Percentiles rank a stretch among this genome's conserved stretches.
Evolutionary conservation across 192 early-diverging fungal species (phyloP).

Genomic region (Backusella circina): DNA sequence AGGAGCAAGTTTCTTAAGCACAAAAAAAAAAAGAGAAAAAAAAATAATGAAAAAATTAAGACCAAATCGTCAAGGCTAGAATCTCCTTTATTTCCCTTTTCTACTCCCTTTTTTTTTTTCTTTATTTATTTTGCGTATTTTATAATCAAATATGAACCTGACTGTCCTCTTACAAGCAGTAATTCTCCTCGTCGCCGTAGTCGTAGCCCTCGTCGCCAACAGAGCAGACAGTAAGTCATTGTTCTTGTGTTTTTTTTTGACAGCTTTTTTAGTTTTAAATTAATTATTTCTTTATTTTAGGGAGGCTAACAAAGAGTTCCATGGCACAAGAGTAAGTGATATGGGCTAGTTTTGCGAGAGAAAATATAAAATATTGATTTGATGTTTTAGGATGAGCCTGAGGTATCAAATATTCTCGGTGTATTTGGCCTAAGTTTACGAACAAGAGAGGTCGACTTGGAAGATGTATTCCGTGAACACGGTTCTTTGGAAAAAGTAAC

Average conservation of each 20-base stretch:
- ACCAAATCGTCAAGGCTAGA: neutral
- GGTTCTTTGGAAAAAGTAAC: conserved; percentile 55
- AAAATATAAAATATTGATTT: neutral
- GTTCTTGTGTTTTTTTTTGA: neutral
- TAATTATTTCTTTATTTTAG: neutral
- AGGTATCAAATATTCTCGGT: conserved; percentile 56
- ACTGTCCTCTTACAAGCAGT: conserved; percentile 9
- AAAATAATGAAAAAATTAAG: neutral
- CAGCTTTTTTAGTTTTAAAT: neutral
- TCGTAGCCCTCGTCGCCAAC: conserved; percentile 18
- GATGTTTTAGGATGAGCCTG: conserved; percentile 24
- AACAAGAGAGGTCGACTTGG: conserved; percentile 58
- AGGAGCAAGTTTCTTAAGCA: neutral
- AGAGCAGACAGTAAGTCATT: neutral
- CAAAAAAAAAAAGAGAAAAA: neutral
- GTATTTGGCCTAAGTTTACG: conserved; percentile 66
- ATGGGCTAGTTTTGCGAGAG: neutral
- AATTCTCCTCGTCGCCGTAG: conserved; percentile 22
- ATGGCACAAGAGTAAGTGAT: conserved; percentile 31
- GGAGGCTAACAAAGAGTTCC: conserved; percentile 10
- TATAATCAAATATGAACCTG: neutral
- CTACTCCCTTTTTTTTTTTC: neutral
- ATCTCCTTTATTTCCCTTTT: neutral
- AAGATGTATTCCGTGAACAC: conserved; percentile 57
- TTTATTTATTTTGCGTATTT: neutral